phyloP scores from a whole-genome alignment of 305 asterid species.

The Fraxinus albicans region DNA sequence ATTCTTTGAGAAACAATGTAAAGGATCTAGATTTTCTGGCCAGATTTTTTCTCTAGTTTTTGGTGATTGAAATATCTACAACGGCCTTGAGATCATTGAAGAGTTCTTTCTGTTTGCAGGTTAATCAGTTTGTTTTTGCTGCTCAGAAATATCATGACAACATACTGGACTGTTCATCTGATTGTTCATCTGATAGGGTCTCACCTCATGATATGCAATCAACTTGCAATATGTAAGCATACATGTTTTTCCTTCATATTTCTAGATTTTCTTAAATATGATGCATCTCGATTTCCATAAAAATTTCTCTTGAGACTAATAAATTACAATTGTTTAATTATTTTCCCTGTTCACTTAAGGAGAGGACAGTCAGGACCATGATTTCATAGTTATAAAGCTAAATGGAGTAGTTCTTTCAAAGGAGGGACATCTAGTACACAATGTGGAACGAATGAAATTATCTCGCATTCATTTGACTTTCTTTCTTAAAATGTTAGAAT shows the following conservation, averaged over 20 bases:
- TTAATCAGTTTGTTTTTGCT: slow-evolving; percentile 44
- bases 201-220: slow-evolving; percentile 25
- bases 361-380: background rate
- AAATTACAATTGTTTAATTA: background rate
- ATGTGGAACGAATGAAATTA: background rate
- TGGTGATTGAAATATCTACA: background rate
- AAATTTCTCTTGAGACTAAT: background rate
- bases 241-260: background rate
- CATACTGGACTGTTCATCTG: slow-evolving; percentile 14
- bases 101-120: slow-evolving; percentile 31
- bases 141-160: slow-evolving; percentile 30
- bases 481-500: background rate
- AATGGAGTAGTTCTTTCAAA: background rate
- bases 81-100: slow-evolving; percentile 9
- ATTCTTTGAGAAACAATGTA: background rate
- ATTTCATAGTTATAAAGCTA: background rate
- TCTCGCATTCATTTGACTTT: background rate
- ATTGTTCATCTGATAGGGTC: slow-evolving; percentile 1
- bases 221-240: slow-evolving; percentile 41
- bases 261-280: background rate
- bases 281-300: background rate
- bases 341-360: background rate
- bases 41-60: background rate
- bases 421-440: background rate
- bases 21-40: background rate